Conservation (phyloP, 371 early-diverging fungal genomes). For the Rhizopus sp. region DNA sequence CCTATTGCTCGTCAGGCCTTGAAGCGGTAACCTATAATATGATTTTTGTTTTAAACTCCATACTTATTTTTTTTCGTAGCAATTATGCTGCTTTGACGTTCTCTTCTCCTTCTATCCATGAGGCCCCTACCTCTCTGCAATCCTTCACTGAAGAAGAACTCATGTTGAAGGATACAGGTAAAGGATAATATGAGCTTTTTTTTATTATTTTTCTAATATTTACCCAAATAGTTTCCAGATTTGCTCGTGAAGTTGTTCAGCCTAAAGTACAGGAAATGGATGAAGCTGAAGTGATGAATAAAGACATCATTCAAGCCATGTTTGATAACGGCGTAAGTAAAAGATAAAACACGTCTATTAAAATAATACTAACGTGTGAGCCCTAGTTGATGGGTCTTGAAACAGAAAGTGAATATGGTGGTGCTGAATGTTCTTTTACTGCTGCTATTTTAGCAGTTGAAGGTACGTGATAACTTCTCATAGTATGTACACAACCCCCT, state of each 20-base stretch:
- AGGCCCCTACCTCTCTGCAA: constrained; percentile 62
- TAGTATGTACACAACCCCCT: too few species aligned
- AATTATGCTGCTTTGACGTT: constrained; percentile 32
- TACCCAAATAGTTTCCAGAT: constrained; percentile 70
- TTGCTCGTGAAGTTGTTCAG: constrained; percentile 80
- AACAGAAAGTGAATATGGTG: constrained; percentile 79
- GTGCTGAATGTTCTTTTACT: constrained; percentile 88
- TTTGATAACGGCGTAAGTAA: constrained; percentile 85
- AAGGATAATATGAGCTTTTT: not conserved
- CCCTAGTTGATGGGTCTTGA: constrained; percentile 94
- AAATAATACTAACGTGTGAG: not conserved
- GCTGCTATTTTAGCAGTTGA: constrained; percentile 91
- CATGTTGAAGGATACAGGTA: constrained; percentile 78
- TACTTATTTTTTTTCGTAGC: constrained; percentile 8
- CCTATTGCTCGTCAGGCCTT: constrained; percentile 19
- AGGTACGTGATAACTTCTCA: constrained; percentile 35
- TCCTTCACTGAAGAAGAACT: constrained; percentile 83
- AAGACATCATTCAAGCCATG: constrained; percentile 53
- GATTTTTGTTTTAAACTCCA: not conserved
- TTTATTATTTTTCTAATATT: not conserved
- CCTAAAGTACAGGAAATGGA: constrained; percentile 94
- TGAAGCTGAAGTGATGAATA: constrained; percentile 86
- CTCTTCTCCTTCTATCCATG: constrained; percentile 41
- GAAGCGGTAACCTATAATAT: constrained; percentile 16
- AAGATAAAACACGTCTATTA: not conserved